Conservation (phyloP, 768 basidiomycete genomes). For the Serendipita sp. region DNA sequence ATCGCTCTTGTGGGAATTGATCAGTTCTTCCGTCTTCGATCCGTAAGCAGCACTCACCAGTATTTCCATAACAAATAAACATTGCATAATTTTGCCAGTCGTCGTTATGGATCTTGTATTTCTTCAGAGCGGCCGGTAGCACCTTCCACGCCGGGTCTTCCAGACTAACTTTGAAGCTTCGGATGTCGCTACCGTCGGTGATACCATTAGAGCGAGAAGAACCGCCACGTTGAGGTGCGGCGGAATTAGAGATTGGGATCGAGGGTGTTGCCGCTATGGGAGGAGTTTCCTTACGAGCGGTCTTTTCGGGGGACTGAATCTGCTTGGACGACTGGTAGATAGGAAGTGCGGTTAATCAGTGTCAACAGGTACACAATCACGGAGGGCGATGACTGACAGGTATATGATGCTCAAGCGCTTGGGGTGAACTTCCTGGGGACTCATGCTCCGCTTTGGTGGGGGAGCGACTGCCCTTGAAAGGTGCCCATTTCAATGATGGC, state of each 20-base stretch:
- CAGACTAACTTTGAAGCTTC: conserved; percentile 93
- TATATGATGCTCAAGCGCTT: conserved; percentile 56
- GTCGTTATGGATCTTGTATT: conserved; percentile 96
- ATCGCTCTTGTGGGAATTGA: conserved; percentile 55
- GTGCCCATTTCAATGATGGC: conserved; percentile 80
- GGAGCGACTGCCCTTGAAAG: conserved; percentile 61
- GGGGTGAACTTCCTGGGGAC: conserved; percentile 68
- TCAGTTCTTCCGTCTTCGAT: conserved; percentile 25
- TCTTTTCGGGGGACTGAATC: neutral
- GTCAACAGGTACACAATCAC: neutral
- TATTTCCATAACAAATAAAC: conserved; percentile 95
- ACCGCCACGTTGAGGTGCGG: conserved; percentile 7
- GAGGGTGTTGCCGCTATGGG: conserved; percentile 46
- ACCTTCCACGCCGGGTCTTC: conserved; percentile 99
- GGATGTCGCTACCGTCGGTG: conserved; percentile 41
- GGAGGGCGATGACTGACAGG: conserved; percentile 10
- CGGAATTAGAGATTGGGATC: conserved; percentile 12
- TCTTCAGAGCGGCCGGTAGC: conserved; percentile 91
- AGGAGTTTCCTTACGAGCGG: conserved; percentile 21
- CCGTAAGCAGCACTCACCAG: conserved; percentile 41
- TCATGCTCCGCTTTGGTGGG: conserved; percentile 67
- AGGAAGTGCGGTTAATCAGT: neutral
- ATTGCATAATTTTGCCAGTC: conserved; percentile 99
- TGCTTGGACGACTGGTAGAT: neutral
- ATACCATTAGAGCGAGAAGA: conserved; percentile 1